Evolutionary conservation across 192 early-diverging fungal species (phyloP), one percentile per base, ranked within the genome.

Genomic region (Linnemannia elongata): DNA sequence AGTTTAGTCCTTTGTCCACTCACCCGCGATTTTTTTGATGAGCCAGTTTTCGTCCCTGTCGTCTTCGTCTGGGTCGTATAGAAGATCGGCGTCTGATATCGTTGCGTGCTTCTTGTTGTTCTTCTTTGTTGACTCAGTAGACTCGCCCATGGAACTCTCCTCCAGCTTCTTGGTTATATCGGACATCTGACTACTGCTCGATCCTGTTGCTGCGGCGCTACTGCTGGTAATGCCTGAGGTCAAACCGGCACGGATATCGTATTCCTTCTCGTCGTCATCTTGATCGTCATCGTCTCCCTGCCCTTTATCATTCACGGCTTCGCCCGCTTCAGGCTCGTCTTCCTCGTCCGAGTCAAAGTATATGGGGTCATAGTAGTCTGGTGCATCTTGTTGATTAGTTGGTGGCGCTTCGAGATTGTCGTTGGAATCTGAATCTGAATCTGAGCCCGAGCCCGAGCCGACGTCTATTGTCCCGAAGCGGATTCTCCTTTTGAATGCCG

Each of bases 51-150:
- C 92, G 57, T 93, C 91, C 15, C 77, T 66, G 52, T 92, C 91
- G 38, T 93, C 93, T 44, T 88, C 71, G 18, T 90, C 88, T 22
- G 92, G 90, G 75, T 93, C 91, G 75, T 93, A 93, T 3, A 93
- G 71, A 35, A 93, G 85, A 20, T 93, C 93, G 15, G 89, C 91
- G 54, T 93, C 80, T 13, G 68, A 91, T 45, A 87, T 69, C 38
- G 55, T 75, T 15, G 68, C 68, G 27, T 69, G 79, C 27, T 75
- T 71, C 81, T 80, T 75, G 79, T 60, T 24, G 39, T 54, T 81
- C 81, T 74, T 82, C 66, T 74, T 72, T 42, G 78, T 57, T 55
- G 30, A 27, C 71, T 89, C 74, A 33, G 33, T 76, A 5, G 60
- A 13, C 27, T 17, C 60, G 60, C 6, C 12, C 8, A 82, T 24